Percentiles rank a stretch among this genome's conserved stretches.
Conservation (phyloP, 495 filamentous ascomycete genomes). For the Thermochaetoides thermophila region DNA sequence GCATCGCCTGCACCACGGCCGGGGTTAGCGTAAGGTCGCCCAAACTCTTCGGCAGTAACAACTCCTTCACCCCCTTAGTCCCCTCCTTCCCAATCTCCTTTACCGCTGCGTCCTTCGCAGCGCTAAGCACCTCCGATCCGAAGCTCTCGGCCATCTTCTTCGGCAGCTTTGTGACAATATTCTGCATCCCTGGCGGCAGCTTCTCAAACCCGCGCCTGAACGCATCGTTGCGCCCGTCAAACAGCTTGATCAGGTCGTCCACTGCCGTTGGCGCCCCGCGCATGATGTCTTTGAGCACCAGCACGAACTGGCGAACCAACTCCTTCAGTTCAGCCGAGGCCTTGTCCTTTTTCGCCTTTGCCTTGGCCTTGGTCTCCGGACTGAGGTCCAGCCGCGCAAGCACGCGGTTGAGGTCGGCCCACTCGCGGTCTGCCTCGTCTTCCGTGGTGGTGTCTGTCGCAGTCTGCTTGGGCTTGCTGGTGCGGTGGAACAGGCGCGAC, state of each 20-base stretch:
- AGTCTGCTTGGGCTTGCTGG: conserved; percentile 15
- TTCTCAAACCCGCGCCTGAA: conserved; percentile 61
- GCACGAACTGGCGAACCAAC: conserved; percentile 65
- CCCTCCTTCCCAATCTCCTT: conserved; percentile 10
- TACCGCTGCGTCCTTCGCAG: conserved; percentile 51
- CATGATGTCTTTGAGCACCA: conserved; percentile 79
- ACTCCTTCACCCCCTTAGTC: conserved; percentile 21
- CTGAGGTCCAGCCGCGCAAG: conserved; percentile 64
- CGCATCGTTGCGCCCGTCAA: conserved; percentile 64
- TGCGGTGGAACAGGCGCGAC: conserved; percentile 11
- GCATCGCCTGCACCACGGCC: conserved; percentile 63
- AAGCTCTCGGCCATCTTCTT: conserved; percentile 60
- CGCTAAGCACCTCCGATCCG: conserved; percentile 60
- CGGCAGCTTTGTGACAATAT: conserved; percentile 71
- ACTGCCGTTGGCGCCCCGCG: conserved; percentile 90
- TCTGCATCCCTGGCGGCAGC: conserved; percentile 72
- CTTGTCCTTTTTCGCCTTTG: conserved; percentile 30
- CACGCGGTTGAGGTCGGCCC: conserved; percentile 58
- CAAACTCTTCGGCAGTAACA: conserved; percentile 31
- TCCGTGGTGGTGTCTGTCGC: conserved; percentile 4
- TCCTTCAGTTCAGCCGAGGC: conserved; percentile 43
- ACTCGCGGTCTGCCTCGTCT: conserved; percentile 38
- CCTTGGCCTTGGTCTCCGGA: conserved; percentile 17
- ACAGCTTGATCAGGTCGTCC: conserved; percentile 66
- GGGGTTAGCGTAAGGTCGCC: conserved; percentile 77